Percentiles rank a stretch among this genome's conserved stretches.
phyloP scores from a whole-genome alignment of 1,139 yeast genomes.

The Blastobotrys persicus region DNA sequence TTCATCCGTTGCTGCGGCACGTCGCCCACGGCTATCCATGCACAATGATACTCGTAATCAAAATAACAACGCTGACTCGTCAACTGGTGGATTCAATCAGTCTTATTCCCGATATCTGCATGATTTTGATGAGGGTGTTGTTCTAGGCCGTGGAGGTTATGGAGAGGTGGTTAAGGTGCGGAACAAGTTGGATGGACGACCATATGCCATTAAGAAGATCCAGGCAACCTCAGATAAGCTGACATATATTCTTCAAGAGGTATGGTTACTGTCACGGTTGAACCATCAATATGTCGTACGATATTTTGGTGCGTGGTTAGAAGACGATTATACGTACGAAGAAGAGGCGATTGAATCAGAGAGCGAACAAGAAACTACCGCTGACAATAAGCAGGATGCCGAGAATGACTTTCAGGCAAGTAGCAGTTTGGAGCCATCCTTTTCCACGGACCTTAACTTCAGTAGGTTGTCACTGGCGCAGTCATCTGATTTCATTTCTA shows the following conservation, averaged over 20 bases:
- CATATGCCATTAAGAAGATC: constrained; percentile 90
- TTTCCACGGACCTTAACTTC: constrained; percentile 5
- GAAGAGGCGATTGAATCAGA: constrained; percentile 36
- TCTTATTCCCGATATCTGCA: constrained; percentile 57
- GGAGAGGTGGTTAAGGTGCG: constrained; percentile 97
- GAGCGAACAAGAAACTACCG: constrained; percentile 19
- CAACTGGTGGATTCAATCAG: background rate
- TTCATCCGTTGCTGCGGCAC: background rate
- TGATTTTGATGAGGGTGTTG: constrained; percentile 92
- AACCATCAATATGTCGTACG: constrained; percentile 95
- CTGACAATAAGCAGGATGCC: constrained; percentile 23
- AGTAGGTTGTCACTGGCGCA: constrained; percentile 19
- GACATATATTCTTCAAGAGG: constrained; percentile 83
- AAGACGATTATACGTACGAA: constrained; percentile 49
- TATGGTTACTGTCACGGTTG: constrained; percentile 82
- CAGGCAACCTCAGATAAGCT: constrained; percentile 77
- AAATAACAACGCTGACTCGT: background rate
- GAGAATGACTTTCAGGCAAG: constrained; percentile 12
- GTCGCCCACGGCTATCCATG: constrained; percentile 4
- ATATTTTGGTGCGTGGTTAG: constrained; percentile 97
- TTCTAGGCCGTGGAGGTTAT: constrained; percentile 92
- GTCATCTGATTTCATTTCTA: constrained; percentile 34
- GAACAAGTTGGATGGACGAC: constrained; percentile 87
- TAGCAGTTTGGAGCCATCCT: constrained; percentile 1
- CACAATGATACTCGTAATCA: constrained; percentile 1